These are phyloP conservation scores for Metschnikowia rubicola DNA, from an alignment of 805 yeast genomes.

Conservation along the genomic window DNA sequence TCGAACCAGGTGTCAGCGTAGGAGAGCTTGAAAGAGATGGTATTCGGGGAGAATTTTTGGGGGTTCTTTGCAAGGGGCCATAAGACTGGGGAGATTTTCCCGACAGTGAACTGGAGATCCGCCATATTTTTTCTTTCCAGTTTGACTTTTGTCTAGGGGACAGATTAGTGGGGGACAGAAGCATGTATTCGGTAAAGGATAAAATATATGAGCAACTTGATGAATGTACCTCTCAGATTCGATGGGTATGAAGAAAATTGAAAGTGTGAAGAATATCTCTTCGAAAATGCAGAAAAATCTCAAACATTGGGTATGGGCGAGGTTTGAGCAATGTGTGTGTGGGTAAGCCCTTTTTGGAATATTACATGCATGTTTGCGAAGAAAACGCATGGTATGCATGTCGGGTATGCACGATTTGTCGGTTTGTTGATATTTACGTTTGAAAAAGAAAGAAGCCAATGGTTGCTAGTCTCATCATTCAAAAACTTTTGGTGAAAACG, in stretches of 20 bases:
- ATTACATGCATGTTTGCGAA: constrained; percentile 6
- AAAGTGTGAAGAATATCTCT: background rate
- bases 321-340: constrained; percentile 6
- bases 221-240: background rate
- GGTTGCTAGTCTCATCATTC: no score
- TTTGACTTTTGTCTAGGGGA: constrained; percentile 7
- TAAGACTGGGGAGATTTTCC: background rate
- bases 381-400: background rate
- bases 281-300: background rate
- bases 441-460: no score
- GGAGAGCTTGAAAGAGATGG: constrained; percentile 14
- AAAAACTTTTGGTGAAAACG: no score
- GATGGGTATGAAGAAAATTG: background rate
- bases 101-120: constrained; percentile 6
- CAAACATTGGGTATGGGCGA: background rate
- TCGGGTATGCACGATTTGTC: background rate
- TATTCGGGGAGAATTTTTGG: constrained; percentile 4
- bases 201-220: background rate
- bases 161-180: constrained; percentile 5
- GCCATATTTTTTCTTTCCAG: constrained; percentile 12
- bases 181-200: constrained; percentile 1
- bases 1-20: constrained; percentile 12
- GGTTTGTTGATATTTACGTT: background rate
- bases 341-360: constrained; percentile 2
- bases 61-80: constrained; percentile 4